phyloP scores from a whole-genome alignment of 1,139 yeast species.

The Hansenula lynferdii region DNA sequence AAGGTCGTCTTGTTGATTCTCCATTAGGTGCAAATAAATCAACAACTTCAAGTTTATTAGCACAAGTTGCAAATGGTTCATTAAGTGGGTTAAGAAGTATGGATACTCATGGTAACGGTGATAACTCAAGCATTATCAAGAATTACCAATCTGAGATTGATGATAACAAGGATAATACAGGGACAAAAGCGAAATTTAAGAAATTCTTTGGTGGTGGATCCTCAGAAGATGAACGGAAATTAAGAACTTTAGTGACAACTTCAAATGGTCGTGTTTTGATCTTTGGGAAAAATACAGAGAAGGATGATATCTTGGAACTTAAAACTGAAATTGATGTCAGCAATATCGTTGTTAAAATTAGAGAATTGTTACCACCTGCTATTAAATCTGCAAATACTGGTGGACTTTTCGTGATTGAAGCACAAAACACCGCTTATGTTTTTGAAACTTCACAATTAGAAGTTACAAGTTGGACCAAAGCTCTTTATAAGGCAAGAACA shows the following conservation, averaged over 20 bases:
- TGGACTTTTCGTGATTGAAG: slow-evolving; percentile 45
- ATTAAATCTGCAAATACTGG: slow-evolving; percentile 36
- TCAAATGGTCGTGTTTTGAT: slow-evolving; percentile 52
- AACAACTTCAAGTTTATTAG: slow-evolving; percentile 34
- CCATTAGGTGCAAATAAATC: slow-evolving; percentile 37
- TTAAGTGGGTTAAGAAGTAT: slow-evolving; percentile 33
- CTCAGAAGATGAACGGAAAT: slow-evolving; percentile 17
- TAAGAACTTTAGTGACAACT: slow-evolving; percentile 46
- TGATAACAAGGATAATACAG: slow-evolving; percentile 9
- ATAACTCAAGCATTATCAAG: slow-evolving; percentile 14
- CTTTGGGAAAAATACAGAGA: slow-evolving; percentile 29
- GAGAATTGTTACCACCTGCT: slow-evolving; percentile 38
- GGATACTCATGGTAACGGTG: slow-evolving; percentile 21
- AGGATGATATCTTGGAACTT: slow-evolving; percentile 32
- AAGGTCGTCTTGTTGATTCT: slow-evolving; percentile 55
- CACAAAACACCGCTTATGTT: slow-evolving; percentile 40
- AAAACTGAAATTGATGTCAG: slow-evolving; percentile 45
- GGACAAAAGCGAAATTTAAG: slow-evolving; percentile 22
- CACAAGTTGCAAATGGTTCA: slow-evolving; percentile 55
- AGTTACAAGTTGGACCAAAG: slow-evolving; percentile 51
- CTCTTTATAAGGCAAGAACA: slow-evolving; percentile 44
- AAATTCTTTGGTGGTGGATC: slow-evolving; percentile 25
- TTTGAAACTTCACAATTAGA: slow-evolving; percentile 57
- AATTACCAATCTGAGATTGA: slow-evolving; percentile 13
- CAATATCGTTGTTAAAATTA: slow-evolving; percentile 45